Evolutionary conservation across 371 early-diverging fungal genomes (phyloP).

Genomic region (Funneliformis caledonium): DNA sequence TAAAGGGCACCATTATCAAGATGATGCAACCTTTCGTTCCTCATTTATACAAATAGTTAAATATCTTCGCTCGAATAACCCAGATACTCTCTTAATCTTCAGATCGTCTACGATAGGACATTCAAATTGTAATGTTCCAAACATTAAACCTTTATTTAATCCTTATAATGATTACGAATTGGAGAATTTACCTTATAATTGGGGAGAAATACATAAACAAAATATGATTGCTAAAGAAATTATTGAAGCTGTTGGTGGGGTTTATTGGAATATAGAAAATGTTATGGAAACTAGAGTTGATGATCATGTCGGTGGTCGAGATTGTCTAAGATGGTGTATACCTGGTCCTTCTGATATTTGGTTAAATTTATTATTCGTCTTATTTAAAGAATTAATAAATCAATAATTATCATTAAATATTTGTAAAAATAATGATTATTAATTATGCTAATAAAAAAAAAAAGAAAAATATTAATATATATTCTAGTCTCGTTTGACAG

Average conservation of each 20-base stretch:
- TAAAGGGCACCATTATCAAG: slow-evolving; percentile 51
- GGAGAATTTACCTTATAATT: slow-evolving; percentile 53
- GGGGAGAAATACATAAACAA: slow-evolving; percentile 60
- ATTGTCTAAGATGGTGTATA: slow-evolving; percentile 68
- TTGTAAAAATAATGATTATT: not conserved
- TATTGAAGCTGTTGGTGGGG: slow-evolving; percentile 63
- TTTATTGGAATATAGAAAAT: slow-evolving; percentile 61
- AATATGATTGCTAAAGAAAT: slow-evolving; percentile 62
- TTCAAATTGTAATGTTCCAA: slow-evolving; percentile 53
- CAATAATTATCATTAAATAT: not conserved
- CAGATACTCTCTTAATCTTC: slow-evolving; percentile 58
- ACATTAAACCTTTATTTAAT: slow-evolving; percentile 46
- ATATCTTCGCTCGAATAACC: slow-evolving; percentile 50
- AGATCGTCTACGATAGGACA: slow-evolving; percentile 57
- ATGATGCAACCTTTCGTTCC: slow-evolving; percentile 53
- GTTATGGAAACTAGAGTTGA: slow-evolving; percentile 59
- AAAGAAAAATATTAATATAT: not conserved
- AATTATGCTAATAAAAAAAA: too few relatives aligned
- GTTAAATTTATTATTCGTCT: slow-evolving; percentile 50
- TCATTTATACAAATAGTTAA: slow-evolving; percentile 55
- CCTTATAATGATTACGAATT: slow-evolving; percentile 48
- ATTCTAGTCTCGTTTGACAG: not conserved
- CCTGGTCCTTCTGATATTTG: slow-evolving; percentile 67
- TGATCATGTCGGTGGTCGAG: slow-evolving; percentile 64
- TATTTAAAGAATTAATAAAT: not conserved